phyloP scores from a whole-genome alignment of 495 filamentous ascomycete genomes.

The Neurospora sp. region DNA sequence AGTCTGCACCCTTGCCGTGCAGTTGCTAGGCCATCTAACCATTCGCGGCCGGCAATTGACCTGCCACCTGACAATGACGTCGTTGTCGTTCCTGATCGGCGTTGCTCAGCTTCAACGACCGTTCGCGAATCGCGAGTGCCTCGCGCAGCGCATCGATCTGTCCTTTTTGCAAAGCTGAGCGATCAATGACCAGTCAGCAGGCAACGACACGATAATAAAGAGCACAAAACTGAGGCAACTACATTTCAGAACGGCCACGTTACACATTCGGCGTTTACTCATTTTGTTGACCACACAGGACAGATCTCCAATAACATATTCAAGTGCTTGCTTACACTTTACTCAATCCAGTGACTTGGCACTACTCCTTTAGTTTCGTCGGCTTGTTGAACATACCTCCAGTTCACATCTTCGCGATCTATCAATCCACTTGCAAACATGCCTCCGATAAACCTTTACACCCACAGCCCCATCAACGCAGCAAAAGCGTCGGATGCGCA shows the following conservation, averaged over 20 bases:
- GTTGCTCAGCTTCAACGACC: background rate
- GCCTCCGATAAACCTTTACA: constrained; percentile 51
- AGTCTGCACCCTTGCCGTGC: background rate
- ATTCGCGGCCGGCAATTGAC: background rate
- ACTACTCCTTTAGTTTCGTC: background rate
- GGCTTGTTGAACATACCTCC: background rate
- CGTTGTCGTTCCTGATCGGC: constrained; percentile 10
- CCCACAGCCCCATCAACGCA: constrained; percentile 47
- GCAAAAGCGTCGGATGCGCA: constrained; percentile 37
- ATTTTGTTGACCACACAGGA: background rate
- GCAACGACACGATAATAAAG: background rate
- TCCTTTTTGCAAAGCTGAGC: background rate
- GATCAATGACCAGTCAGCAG: background rate
- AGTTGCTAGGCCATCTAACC: background rate
- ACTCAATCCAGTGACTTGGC: background rate
- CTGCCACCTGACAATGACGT: constrained; percentile 22
- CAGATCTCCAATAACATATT: background rate
- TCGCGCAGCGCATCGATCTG: background rate
- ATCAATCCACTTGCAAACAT: constrained; percentile 26
- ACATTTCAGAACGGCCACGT: background rate
- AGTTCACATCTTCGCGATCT: background rate
- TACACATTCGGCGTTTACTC: background rate
- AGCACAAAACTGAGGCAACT: background rate
- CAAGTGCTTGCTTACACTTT: background rate
- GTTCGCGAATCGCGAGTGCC: background rate